phyloP scores from a whole-genome alignment of 78 protist genomes.

The Speleostelium caveatum region DNA sequence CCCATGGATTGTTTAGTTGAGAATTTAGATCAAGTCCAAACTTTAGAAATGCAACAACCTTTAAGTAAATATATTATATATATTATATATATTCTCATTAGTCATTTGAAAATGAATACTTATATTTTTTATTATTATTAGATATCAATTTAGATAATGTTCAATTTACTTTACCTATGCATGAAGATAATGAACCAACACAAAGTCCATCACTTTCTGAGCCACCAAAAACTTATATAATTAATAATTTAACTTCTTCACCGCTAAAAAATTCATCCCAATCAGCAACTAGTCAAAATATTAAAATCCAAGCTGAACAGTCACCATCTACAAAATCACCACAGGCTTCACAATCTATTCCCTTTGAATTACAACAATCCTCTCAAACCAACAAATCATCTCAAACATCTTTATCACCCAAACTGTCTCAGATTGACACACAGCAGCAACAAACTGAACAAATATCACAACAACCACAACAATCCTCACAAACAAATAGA shows the following conservation, averaged over 20 bases:
- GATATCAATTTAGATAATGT: neutral
- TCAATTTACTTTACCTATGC: neutral
- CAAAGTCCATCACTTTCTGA: neutral
- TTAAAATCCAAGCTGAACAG: neutral
- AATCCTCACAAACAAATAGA: neutral
- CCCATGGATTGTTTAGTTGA: no score
- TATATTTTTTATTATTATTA: no score
- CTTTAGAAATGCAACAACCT: no score
- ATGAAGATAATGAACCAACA: neutral
- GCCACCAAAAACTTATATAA: neutral
- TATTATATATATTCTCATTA: no score
- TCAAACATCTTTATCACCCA: neutral
- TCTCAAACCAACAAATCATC: neutral
- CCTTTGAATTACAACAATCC: conserved; percentile 9
- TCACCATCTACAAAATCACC: neutral
- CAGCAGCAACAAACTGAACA: conserved; percentile 9
- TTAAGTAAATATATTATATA: no score
- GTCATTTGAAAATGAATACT: neutral
- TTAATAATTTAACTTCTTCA: neutral
- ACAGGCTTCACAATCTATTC: neutral
- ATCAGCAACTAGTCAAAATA: neutral
- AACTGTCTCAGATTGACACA: neutral
- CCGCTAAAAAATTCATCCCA: neutral
- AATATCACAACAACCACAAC: conserved; percentile 20
- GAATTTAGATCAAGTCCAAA: no score